Percentiles rank a stretch among this genome's conserved stretches.
phyloP scores from a whole-genome alignment of 768 basidiomycete species.

The Rossbeevera mucosa region DNA sequence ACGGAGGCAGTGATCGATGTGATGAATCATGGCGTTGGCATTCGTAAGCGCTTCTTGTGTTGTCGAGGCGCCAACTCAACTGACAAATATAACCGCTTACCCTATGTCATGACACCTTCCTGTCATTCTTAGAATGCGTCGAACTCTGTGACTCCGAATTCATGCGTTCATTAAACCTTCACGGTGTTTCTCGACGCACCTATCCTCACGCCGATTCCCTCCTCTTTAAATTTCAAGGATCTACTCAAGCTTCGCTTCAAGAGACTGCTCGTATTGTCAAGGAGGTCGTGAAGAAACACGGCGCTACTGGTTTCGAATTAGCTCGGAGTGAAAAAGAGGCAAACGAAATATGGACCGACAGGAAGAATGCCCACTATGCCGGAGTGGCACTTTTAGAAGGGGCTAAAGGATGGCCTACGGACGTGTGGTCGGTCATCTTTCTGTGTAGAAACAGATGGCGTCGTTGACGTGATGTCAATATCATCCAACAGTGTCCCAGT shows the following conservation, averaged over 20 bases:
- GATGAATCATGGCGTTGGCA: constrained; percentile 64
- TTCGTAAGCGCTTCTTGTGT: constrained; percentile 49
- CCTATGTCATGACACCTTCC: background rate
- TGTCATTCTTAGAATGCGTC: constrained; percentile 58
- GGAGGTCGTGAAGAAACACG: constrained; percentile 56
- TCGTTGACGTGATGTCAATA: background rate
- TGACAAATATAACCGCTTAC: background rate
- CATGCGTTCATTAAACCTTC: constrained; percentile 59
- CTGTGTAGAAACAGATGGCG: background rate
- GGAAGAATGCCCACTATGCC: constrained; percentile 65
- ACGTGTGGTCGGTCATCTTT: constrained; percentile 57
- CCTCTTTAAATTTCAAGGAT: constrained; percentile 86
- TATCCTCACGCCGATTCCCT: constrained; percentile 67
- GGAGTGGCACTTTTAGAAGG: constrained; percentile 58
- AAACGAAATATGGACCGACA: constrained; percentile 64
- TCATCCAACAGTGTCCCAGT: constrained; percentile 49
- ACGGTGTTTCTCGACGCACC: constrained; percentile 47
- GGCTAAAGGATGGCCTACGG: constrained; percentile 62
- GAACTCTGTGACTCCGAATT: constrained; percentile 74
- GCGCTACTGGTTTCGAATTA: constrained; percentile 62
- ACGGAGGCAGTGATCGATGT: constrained; percentile 73
- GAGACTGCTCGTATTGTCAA: constrained; percentile 60
- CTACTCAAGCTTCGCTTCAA: constrained; percentile 50
- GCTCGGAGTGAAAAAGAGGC: constrained; percentile 65
- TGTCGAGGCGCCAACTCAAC: background rate